These are phyloP conservation scores for Rhizoclosmatium globosum DNA, from an alignment of 192 early-diverging fungal genomes.

Conservation along the genomic window DNA sequence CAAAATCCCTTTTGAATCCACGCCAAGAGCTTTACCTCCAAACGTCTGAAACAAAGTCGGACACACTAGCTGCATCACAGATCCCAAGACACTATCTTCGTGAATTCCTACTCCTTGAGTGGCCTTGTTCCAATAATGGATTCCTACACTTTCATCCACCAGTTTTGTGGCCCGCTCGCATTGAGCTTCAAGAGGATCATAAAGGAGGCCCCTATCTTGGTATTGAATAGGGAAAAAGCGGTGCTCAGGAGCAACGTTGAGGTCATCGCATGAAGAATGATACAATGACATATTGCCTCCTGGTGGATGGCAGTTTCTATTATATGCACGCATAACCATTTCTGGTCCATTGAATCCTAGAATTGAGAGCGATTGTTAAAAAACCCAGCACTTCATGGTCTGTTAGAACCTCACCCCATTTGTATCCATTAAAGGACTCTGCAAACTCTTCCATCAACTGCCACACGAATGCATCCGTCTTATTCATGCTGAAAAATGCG, in stretches of 20 bases:
- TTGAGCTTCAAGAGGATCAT: neutral
- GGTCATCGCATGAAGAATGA: neutral
- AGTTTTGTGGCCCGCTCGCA: neutral
- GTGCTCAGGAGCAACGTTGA: constrained; percentile 4
- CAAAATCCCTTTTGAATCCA: neutral
- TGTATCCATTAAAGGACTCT: constrained; percentile 36
- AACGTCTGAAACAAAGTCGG: constrained; percentile 35
- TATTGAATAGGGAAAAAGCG: constrained; percentile 32
- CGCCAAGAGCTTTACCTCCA: neutral
- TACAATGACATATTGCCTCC: neutral
- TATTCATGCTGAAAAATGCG: constrained; percentile 42
- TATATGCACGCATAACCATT: constrained; percentile 18
- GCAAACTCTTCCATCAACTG: constrained; percentile 52
- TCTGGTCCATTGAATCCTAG: constrained; percentile 27
- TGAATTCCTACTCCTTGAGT: neutral
- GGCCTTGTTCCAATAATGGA: constrained; percentile 49
- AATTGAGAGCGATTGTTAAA: constrained; percentile 21
- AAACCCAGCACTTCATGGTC: neutral
- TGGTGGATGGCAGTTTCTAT: constrained; percentile 1
- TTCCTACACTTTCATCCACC: constrained; percentile 21
- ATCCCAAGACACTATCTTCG: constrained; percentile 22
- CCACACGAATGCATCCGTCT: constrained; percentile 44
- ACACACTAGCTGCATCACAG: constrained; percentile 34
- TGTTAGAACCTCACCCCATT: constrained; percentile 28
- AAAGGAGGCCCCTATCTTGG: neutral